phyloP scores from a whole-genome alignment of 225 moss, liverwort and hornwort species.

The Physcomitrium patens region DNA sequence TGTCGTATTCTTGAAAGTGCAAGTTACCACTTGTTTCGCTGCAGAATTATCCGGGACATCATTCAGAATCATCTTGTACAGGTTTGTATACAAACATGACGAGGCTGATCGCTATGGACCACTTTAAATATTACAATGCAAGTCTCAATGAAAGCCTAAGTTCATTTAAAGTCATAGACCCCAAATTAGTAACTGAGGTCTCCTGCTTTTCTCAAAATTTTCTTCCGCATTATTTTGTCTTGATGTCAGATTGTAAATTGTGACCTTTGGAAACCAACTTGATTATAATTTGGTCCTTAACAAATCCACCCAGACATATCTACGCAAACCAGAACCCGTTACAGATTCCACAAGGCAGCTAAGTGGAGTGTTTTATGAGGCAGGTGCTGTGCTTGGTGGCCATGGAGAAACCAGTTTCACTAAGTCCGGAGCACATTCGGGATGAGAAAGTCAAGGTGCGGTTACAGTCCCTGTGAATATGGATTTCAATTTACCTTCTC shows the following conservation, averaged over 20 bases:
- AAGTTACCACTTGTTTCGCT: slow-evolving; percentile 19
- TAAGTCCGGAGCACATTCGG: slow-evolving; percentile 77
- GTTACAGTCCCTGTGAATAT: slow-evolving; percentile 15
- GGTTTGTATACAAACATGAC: slow-evolving; percentile 31
- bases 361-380: slow-evolving; percentile 20
- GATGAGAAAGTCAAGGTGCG: slow-evolving; percentile 93
- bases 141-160: too few species aligned
- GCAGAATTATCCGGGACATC: slow-evolving; percentile 89
- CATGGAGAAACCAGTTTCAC: slow-evolving; percentile 89
- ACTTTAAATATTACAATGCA: too few species aligned
- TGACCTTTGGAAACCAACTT: neutral
- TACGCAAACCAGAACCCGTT: neutral
- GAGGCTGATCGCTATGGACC: neutral
- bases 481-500: slow-evolving; percentile 9
- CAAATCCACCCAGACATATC: neutral
- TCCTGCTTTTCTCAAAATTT: slow-evolving; percentile 8
- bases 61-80: slow-evolving; percentile 93
- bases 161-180: neutral
- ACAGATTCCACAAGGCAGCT: slow-evolving; percentile 1
- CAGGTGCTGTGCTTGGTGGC: slow-evolving; percentile 82
- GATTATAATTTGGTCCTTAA: neutral
- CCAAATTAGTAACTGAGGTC: slow-evolving; percentile 1
- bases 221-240: neutral
- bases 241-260: neutral
- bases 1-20: slow-evolving; percentile 8